These are phyloP conservation scores for Capsicum rhomboideum DNA, from an alignment of 257 asterid species.

Conservation along the genomic window DNA sequence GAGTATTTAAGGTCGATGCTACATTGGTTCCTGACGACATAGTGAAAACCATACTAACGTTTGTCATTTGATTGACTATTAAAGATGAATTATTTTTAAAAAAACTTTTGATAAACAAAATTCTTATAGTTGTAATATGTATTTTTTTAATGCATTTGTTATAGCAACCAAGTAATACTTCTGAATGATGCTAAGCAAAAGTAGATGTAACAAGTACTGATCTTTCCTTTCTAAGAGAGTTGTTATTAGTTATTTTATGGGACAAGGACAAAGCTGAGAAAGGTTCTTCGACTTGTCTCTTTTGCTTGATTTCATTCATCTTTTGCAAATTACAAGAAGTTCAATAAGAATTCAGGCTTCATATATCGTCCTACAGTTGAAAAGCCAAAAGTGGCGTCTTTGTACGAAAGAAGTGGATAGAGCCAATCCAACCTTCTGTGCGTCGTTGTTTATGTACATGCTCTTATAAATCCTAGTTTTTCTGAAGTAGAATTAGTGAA, in stretches of 20 bases:
- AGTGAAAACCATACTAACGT: constrained; percentile 31
- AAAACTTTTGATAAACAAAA: not conserved
- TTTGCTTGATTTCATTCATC: not conserved
- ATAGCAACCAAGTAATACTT: too few species aligned
- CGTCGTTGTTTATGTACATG: too few species aligned
- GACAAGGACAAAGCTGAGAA: not conserved
- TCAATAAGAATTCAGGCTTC: not conserved
- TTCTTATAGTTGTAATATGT: not conserved
- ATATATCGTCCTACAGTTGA: not conserved
- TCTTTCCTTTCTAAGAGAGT: not conserved
- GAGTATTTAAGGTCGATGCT: constrained; percentile 63
- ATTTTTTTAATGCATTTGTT: too few species aligned
- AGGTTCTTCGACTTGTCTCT: not conserved
- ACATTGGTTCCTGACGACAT: constrained; percentile 47
- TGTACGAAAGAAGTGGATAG: too few species aligned
- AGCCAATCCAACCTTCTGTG: too few species aligned
- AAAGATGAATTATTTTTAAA: not conserved
- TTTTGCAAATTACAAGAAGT: not conserved
- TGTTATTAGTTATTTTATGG: not conserved
- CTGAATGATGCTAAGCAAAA: not conserved
- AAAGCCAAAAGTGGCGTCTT: too few species aligned
- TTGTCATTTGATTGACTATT: not conserved
- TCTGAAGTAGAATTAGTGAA: too few species aligned
- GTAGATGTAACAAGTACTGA: not conserved
- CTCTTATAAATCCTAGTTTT: too few species aligned